These are phyloP conservation scores for Lasiodiplodia sp. DNA, from an alignment of 2,329 filamentous ascomycete species.

Conservation along the genomic window DNA sequence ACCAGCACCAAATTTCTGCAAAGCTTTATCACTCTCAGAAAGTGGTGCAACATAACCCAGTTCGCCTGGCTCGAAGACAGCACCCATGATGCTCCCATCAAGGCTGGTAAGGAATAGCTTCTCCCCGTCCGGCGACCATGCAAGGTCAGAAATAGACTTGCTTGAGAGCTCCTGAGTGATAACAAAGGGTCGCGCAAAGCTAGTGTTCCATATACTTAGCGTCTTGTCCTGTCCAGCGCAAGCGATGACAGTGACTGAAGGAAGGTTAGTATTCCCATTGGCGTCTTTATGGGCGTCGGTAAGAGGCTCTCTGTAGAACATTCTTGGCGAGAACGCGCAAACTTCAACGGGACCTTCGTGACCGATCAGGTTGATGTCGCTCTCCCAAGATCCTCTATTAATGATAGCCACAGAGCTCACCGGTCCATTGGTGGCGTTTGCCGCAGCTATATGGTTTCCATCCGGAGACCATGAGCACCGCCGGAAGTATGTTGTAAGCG, in stretches of 20 bases:
- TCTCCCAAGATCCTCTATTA: constrained; percentile 89
- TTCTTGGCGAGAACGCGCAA: constrained; percentile 91
- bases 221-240: constrained; percentile 97
- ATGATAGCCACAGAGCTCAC: constrained; percentile 98
- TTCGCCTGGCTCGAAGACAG: constrained; percentile 85
- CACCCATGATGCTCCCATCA: constrained; percentile 84
- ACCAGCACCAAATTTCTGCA: constrained; percentile 91
- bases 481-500: constrained; percentile 94
- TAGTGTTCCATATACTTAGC: constrained; percentile 96
- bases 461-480: constrained; percentile 98
- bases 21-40: constrained; percentile 88
- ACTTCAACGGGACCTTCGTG: constrained; percentile 98
- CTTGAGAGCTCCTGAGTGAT: constrained; percentile 86
- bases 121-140: constrained; percentile 92
- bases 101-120: constrained; percentile 85
- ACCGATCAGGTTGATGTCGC: constrained; percentile 95
- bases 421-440: constrained; percentile 95
- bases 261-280: constrained; percentile 49
- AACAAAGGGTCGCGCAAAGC: constrained; percentile 87
- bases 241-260: constrained; percentile 88
- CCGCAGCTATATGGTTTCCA: constrained; percentile 94
- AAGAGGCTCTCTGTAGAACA: constrained; percentile 78
- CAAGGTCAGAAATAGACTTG: constrained; percentile 92
- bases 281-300: constrained; percentile 58
- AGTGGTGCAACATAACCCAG: constrained; percentile 85